Evolutionary conservation across 2,329 filamentous ascomycete genomes (phyloP), one percentile per base, ranked within the genome.

Genomic region (Alternaria postmessia): DNA sequence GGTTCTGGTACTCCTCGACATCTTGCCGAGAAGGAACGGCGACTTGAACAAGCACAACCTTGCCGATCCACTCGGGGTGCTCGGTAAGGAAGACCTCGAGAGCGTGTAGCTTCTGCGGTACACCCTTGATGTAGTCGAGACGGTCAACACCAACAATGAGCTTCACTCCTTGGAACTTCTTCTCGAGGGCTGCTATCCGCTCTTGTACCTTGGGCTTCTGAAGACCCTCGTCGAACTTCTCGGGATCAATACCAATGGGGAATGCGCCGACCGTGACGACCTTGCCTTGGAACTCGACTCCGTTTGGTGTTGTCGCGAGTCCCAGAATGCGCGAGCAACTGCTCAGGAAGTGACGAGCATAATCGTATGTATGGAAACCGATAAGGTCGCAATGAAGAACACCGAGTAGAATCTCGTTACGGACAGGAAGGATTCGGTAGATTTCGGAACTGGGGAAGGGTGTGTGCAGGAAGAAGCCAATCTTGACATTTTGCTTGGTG

Each of bases 351-450:
- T 99, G 95, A 53, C 95, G 88, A n/a, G 94, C 94, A 75, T 99
- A 99, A 81, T 98, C 94, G 82, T 97, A 98, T 28, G 95, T 99
- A 81, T 99, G 95, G 84, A 99, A 98, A 32, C 95, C 95, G 75
- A 98, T 93, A 61, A 99, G 83, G 77, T 98, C 95, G 82, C 94
- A 97, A 77, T 96, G 91, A 34, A 99, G 85, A 39, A 98, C 88
- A 57, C 95, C 94, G 49, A 91, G 86, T 44, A 99, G 86, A 51
- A 98, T 89, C 72, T 93, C 90, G 76, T 97, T 93, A 64, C 95
- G 88, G 30, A 98, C 94, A 1, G 95, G 95, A 8, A 98, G 84
- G 67, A 98, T 97, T 65, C 95, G 89, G 81, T 97, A 98, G 74
- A 98, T 97, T 80, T 98, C 94, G 70, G 92, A 96, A 77, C 92